phyloP scores from a whole-genome alignment of 805 yeast genomes.

The Saturnispora silvae region DNA sequence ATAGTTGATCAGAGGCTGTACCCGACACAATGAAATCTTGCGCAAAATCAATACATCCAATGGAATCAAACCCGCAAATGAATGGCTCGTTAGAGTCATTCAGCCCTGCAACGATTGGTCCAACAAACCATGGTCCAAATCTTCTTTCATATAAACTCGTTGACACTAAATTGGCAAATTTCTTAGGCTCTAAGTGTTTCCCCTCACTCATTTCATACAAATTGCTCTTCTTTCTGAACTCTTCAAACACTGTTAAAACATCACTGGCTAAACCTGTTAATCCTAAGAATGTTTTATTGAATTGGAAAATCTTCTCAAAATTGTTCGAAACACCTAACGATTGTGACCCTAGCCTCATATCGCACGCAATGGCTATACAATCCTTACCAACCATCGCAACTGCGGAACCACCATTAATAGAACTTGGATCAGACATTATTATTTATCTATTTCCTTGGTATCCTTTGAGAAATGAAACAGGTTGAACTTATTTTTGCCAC shows the following conservation, averaged over 20 bases:
- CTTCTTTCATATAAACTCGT: constrained; percentile 83
- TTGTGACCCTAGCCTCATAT: constrained; percentile 87
- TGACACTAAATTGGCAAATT: constrained; percentile 86
- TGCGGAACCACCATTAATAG: constrained; percentile 86
- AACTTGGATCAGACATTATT: constrained; percentile 66
- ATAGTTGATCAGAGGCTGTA: constrained; percentile 92
- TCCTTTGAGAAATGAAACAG: not conserved
- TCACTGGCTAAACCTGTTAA: constrained; percentile 94
- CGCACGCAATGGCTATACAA: constrained; percentile 96
- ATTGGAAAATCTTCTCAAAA: constrained; percentile 84
- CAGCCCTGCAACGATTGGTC: constrained; percentile 94
- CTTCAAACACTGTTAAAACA: constrained; percentile 74
- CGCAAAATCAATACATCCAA: constrained; percentile 94
- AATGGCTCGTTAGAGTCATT: constrained; percentile 77
- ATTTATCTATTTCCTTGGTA: not conserved
- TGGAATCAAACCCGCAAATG: constrained; percentile 89
- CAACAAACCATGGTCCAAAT: constrained; percentile 93
- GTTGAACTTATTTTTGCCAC: constrained; percentile 3
- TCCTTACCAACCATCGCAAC: constrained; percentile 99
- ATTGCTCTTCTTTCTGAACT: constrained; percentile 76
- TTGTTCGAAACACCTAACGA: constrained; percentile 85
- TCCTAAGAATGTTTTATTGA: constrained; percentile 80
- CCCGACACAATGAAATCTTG: constrained; percentile 93
- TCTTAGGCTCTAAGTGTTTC: constrained; percentile 82
- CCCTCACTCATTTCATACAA: constrained; percentile 87